Conservation (phyloP, 1,284 basidiomycete species). For the Sporisorium scitamineum region DNA sequence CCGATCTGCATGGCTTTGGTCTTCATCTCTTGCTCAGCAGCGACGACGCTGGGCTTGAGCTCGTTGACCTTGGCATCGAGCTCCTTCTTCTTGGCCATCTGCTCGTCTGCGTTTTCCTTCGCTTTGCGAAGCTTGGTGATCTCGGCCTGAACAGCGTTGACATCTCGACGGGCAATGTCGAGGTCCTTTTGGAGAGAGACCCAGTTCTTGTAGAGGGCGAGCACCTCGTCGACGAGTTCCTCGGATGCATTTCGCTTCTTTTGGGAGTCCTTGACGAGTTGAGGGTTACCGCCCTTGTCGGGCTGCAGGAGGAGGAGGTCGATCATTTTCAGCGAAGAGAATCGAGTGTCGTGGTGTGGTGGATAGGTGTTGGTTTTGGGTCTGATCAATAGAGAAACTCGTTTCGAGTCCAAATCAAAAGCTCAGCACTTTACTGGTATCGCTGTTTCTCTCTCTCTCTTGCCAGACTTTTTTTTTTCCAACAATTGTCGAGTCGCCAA, state of each 20-base stretch:
- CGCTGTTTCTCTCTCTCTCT: no score
- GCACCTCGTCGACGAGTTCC: conserved; percentile 92
- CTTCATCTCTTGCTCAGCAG: conserved; percentile 82
- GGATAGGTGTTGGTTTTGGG: conserved; percentile 18
- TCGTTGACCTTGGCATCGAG: conserved; percentile 83
- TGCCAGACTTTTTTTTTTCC: background rate
- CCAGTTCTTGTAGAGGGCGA: conserved; percentile 92
- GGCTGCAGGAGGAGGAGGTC: conserved; percentile 60
- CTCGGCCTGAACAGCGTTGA: conserved; percentile 91
- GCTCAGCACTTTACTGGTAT: no score
- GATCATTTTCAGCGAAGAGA: conserved; percentile 37
- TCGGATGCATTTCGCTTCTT: conserved; percentile 87
- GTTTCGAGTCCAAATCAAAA: background rate
- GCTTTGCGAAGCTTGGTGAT: conserved; percentile 93
- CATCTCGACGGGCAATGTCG: conserved; percentile 81
- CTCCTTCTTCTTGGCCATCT: conserved; percentile 81
- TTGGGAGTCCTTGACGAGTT: conserved; percentile 91
- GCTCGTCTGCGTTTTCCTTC: conserved; percentile 89
- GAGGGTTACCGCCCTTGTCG: conserved; percentile 85
- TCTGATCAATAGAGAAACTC: no score
- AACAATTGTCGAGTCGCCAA: background rate
- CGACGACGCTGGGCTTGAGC: conserved; percentile 74
- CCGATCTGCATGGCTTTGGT: conserved; percentile 85
- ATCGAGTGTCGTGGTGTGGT: background rate
- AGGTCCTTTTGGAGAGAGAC: conserved; percentile 87